phyloP scores from a whole-genome alignment of 176 grass and related monocot species.

The Puccinellia tenuiflora region DNA sequence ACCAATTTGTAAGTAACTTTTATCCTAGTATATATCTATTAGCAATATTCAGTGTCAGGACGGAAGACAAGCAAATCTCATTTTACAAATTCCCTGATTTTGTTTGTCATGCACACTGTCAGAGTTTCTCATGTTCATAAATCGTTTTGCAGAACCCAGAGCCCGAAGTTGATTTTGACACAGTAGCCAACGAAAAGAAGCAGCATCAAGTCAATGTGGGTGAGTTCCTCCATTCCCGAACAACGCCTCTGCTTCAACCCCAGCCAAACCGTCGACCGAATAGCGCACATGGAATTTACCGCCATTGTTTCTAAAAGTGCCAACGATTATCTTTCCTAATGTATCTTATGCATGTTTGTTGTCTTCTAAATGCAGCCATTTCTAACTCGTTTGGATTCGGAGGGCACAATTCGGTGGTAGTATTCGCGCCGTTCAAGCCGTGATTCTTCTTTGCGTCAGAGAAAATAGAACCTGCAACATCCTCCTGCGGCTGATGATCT shows the following conservation, averaged over 20 bases:
- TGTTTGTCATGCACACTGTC: neutral
- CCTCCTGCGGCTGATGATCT: neutral
- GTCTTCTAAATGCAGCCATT: slow-evolving; percentile 34
- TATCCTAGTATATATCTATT: neutral
- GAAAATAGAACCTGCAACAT: neutral
- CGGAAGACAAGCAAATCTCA: neutral
- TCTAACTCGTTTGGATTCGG: slow-evolving; percentile 69
- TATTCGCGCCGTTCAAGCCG: slow-evolving; percentile 54
- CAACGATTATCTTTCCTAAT: neutral
- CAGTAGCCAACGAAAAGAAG: slow-evolving; percentile 51
- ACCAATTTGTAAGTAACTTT: slow-evolving; percentile 49
- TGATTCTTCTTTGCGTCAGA: slow-evolving; percentile 19
- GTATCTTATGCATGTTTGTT: neutral
- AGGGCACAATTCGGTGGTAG: slow-evolving; percentile 58
- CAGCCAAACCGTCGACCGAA: neutral
- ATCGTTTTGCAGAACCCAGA: slow-evolving; percentile 38
- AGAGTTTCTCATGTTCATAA: neutral
- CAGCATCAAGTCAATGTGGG: slow-evolving; percentile 56
- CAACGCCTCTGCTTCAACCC: neutral
- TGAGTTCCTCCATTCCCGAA: slow-evolving; percentile 16
- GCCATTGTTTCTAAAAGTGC: neutral
- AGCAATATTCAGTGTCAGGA: neutral
- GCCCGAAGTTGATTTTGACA: slow-evolving; percentile 57
- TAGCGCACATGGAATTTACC: neutral
- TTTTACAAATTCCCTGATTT: neutral